Evolutionary conservation across 495 filamentous ascomycete genomes (phyloP).

Genomic region (Articulospora tetracladia): DNA sequence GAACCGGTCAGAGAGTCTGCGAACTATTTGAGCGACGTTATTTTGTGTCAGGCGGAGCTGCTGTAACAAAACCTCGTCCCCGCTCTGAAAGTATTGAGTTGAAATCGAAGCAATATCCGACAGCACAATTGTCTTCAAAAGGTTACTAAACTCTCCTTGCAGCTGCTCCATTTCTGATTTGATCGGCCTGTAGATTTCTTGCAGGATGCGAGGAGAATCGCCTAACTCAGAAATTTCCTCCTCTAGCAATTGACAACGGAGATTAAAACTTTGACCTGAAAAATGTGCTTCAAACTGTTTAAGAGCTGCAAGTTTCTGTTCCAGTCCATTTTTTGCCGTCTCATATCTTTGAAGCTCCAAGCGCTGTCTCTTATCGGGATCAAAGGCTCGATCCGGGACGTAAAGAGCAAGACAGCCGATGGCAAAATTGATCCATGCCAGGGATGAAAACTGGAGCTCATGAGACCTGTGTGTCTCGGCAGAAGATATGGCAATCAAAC

Average conservation of each 20-base stretch:
- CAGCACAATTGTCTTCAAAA: constrained; percentile 62
- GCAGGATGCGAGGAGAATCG: constrained; percentile 45
- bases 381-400: constrained; percentile 79
- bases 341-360: constrained; percentile 65
- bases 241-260: constrained; percentile 56
- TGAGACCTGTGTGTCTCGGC: constrained; percentile 22
- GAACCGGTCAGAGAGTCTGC: constrained; percentile 61
- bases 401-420: constrained; percentile 69
- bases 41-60: constrained; percentile 56
- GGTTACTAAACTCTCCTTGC: constrained; percentile 76
- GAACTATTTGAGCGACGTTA: constrained; percentile 67
- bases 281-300: constrained; percentile 60
- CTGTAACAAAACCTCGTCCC: constrained; percentile 25
- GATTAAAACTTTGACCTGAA: constrained; percentile 60
- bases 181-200: constrained; percentile 63
- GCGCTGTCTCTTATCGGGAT: constrained; percentile 76
- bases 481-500: constrained; percentile 32
- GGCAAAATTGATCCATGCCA: constrained; percentile 65
- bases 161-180: constrained; percentile 63
- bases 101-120: constrained; percentile 41
- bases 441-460: constrained; percentile 28
- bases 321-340: constrained; percentile 49
- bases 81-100: constrained; percentile 14
- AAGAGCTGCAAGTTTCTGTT: constrained; percentile 55
- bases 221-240: constrained; percentile 60